Percentiles rank a stretch among this genome's conserved stretches.
phyloP scores from a whole-genome alignment of 2,329 filamentous ascomycete genomes.

The Pseudogymnoascus sp. region DNA sequence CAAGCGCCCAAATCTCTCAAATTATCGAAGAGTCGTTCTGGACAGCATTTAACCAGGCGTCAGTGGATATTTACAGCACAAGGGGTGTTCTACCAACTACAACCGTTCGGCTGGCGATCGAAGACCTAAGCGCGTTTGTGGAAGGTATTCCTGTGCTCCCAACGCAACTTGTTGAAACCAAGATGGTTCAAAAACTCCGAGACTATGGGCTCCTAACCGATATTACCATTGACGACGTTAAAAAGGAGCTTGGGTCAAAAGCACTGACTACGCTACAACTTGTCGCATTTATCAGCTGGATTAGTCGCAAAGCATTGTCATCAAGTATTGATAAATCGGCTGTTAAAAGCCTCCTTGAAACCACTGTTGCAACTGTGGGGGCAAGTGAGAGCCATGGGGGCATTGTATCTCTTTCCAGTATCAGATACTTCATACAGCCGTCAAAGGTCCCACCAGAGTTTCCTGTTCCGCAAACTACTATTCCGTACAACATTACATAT shows the following conservation, averaged over 20 bases:
- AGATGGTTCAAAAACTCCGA: constrained; percentile 71
- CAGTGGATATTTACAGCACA: constrained; percentile 82
- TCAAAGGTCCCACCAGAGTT: constrained; percentile 72
- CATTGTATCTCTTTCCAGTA: constrained; percentile 68
- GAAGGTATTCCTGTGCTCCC: constrained; percentile 83
- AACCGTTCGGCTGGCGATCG: constrained; percentile 66
- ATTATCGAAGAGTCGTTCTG: constrained; percentile 94
- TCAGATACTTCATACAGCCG: constrained; percentile 68
- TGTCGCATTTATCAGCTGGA: constrained; percentile 77
- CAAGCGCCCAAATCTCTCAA: constrained; percentile 72
- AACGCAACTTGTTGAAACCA: constrained; percentile 61
- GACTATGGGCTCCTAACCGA: constrained; percentile 82
- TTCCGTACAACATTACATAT: constrained; percentile 78
- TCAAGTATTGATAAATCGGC: constrained; percentile 64
- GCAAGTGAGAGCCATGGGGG: constrained; percentile 53
- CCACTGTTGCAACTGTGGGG: constrained; percentile 65
- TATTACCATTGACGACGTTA: constrained; percentile 81
- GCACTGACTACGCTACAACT: constrained; percentile 74
- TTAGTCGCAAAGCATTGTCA: constrained; percentile 61
- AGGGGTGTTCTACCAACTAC: constrained; percentile 79
- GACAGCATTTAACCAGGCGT: constrained; percentile 76
- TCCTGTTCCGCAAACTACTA: constrained; percentile 71
- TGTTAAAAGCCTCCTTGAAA: constrained; percentile 64
- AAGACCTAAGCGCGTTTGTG: constrained; percentile 65
- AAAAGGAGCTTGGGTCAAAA: constrained; percentile 70